phyloP scores from a whole-genome alignment of 306 rosid species.

The Cucurbita moschata region DNA sequence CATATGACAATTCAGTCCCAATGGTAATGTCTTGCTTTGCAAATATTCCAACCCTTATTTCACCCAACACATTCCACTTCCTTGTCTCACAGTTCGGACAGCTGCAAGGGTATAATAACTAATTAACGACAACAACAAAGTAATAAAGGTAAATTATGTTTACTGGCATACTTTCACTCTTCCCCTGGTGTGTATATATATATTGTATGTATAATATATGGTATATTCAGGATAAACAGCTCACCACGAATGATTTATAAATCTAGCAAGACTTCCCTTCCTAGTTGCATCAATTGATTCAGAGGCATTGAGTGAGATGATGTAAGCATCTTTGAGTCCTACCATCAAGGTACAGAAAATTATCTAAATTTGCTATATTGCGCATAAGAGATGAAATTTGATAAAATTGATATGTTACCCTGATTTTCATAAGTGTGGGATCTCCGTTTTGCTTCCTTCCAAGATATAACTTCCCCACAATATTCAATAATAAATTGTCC shows the following conservation, averaged over 20 bases:
- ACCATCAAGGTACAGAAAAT: conserved; percentile 23
- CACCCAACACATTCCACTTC: conserved; percentile 93
- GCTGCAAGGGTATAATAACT: conserved; percentile 37
- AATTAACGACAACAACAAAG: conserved; percentile 20
- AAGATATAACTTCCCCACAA: conserved; percentile 93
- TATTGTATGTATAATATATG: not conserved
- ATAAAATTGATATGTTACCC: conserved; percentile 32
- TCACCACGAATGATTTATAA: conserved; percentile 96
- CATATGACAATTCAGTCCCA: conserved; percentile 81
- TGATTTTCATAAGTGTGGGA: conserved; percentile 70
- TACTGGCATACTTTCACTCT: not conserved
- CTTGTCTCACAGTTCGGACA: conserved; percentile 93
- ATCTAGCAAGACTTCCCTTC: conserved; percentile 89
- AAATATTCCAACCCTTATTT: conserved; percentile 93
- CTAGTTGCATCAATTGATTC: conserved; percentile 92
- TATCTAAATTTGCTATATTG: not conserved
- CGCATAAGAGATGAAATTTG: not conserved
- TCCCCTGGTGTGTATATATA: not conserved
- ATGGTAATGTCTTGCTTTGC: conserved; percentile 65
- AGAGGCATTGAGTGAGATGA: conserved; percentile 73
- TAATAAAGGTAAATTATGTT: not conserved
- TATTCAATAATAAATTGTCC: conserved; percentile 83
- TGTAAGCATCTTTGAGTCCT: conserved; percentile 88
- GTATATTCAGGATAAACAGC: conserved; percentile 10
- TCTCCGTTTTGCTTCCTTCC: conserved; percentile 90